Evolutionary conservation across 1,284 basidiomycete genomes (phyloP).

Genomic region (Testicularia cyperi): DNA sequence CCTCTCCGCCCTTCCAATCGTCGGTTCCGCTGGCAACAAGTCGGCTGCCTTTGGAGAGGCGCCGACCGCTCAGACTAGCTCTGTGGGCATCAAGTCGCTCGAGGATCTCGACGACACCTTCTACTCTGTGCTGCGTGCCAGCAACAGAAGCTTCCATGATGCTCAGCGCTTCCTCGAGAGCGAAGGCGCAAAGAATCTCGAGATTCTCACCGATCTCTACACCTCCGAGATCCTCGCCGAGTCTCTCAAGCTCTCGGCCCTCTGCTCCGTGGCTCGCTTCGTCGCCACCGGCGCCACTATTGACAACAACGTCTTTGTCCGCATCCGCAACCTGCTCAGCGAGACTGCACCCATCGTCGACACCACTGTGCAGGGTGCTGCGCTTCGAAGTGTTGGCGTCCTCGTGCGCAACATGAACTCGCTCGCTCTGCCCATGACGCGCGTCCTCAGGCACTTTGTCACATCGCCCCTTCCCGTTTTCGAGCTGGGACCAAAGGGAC

Average conservation of each 20-base stretch:
- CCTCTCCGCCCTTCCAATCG: slow-evolving; percentile 30
- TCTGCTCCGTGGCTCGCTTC: slow-evolving; percentile 75
- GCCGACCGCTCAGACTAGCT: slow-evolving; percentile 60
- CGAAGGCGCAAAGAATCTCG: slow-evolving; percentile 36
- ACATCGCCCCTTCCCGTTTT: slow-evolving; percentile 85
- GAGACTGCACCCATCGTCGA: slow-evolving; percentile 78
- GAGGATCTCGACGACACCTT: slow-evolving; percentile 58
- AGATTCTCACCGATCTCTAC: slow-evolving; percentile 45
- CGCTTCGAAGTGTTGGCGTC: slow-evolving; percentile 75
- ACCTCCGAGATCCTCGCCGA: slow-evolving; percentile 43
- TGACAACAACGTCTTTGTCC: slow-evolving; percentile 71
- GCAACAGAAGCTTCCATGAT: slow-evolving; percentile 51
- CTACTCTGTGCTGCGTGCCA: slow-evolving; percentile 41
- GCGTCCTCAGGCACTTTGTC: slow-evolving; percentile 81
- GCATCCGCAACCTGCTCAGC: slow-evolving; percentile 75
- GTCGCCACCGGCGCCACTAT: slow-evolving; percentile 58
- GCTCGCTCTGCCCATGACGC: slow-evolving; percentile 74
- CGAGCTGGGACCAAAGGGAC: slow-evolving; percentile 64
- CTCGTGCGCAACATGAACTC: slow-evolving; percentile 82
- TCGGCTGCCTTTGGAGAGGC: slow-evolving; percentile 32
- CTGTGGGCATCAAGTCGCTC: slow-evolving; percentile 3
- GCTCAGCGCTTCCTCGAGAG: slow-evolving; percentile 54
- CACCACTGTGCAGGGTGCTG: slow-evolving; percentile 78
- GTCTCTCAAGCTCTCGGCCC: slow-evolving; percentile 77
- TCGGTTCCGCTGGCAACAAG: slow-evolving; percentile 15